These are phyloP conservation scores for Hippophae rhamnoides DNA, from an alignment of 306 rosid species.

Conservation along the genomic window DNA sequence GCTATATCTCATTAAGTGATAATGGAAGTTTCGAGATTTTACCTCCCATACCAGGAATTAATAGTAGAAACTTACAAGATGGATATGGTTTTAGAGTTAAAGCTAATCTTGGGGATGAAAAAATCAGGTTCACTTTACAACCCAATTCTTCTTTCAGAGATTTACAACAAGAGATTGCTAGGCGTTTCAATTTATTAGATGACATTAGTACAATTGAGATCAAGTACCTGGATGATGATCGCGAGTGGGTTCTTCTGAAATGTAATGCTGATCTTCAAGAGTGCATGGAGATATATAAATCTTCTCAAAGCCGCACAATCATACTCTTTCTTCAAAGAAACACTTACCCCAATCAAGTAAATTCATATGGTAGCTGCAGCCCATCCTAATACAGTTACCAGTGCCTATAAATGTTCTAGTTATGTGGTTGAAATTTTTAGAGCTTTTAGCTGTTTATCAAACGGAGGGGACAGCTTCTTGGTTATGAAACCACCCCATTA, in stretches of 20 bases:
- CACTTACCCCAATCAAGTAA: slow-evolving; percentile 23
- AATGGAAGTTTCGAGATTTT: slow-evolving; percentile 10
- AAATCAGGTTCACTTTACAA: slow-evolving; percentile 41
- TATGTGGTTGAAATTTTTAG: slow-evolving; percentile 1
- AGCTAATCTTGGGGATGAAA: slow-evolving; percentile 45
- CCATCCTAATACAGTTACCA: slow-evolving; percentile 12
- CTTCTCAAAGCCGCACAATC: slow-evolving; percentile 42
- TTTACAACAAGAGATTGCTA: slow-evolving; percentile 43
- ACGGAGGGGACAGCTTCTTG: slow-evolving; percentile 3
- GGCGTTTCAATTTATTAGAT: slow-evolving; percentile 35
- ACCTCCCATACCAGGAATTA: slow-evolving; percentile 17
- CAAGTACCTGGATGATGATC: slow-evolving; percentile 44
- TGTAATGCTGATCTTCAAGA: slow-evolving; percentile 57
- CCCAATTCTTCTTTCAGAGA: slow-evolving; percentile 32
- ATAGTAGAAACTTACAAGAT: slow-evolving; percentile 3
- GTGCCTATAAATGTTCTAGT: background rate
- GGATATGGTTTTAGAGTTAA: slow-evolving; percentile 37
- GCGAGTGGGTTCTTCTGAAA: slow-evolving; percentile 41
- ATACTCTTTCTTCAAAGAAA: slow-evolving; percentile 43
- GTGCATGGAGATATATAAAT: slow-evolving; percentile 35
- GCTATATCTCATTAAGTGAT: slow-evolving; percentile 15
- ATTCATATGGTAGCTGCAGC: slow-evolving; percentile 26
- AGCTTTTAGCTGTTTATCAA: background rate
- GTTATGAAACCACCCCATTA: background rate
- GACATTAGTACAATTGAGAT: slow-evolving; percentile 28